These are phyloP conservation scores for Thalassiosira profunda DNA, from an alignment of 108 stramenopile genomes.

Conservation along the genomic window DNA sequence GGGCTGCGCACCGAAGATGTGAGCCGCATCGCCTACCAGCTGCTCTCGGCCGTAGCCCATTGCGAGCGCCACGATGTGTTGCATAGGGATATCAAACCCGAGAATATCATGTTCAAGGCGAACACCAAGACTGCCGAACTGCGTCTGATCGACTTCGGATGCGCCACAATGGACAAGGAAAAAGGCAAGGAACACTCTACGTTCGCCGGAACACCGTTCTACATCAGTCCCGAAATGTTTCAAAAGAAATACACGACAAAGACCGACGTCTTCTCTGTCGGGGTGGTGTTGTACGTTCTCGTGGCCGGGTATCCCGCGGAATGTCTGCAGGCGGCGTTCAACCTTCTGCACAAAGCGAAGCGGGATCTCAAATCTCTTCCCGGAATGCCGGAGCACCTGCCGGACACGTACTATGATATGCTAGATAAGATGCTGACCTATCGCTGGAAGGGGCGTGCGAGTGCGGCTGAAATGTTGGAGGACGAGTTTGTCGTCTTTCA, in stretches of 20 bases:
- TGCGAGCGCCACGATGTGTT: constrained; percentile 73
- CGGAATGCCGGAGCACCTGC: constrained; percentile 81
- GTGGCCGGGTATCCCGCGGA: constrained; percentile 88
- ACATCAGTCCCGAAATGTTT: constrained; percentile 88
- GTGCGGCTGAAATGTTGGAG: constrained; percentile 61
- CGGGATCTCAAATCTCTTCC: constrained; percentile 51
- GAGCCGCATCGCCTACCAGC: constrained; percentile 79
- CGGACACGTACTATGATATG: constrained; percentile 75
- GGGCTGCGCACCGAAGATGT: constrained; percentile 88
- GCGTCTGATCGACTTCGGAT: constrained; percentile 87
- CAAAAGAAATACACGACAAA: constrained; percentile 56
- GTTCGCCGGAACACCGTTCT: constrained; percentile 87
- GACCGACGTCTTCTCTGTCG: constrained; percentile 80
- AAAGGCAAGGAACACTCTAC: constrained; percentile 62
- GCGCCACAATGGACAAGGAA: constrained; percentile 59
- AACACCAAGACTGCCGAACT: constrained; percentile 55
- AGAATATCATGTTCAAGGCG: constrained; percentile 75
- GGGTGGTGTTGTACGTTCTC: constrained; percentile 78
- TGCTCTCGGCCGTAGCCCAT: constrained; percentile 76
- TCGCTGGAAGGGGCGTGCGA: constrained; percentile 61
- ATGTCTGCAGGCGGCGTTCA: constrained; percentile 75
- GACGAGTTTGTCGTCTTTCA: constrained; percentile 84
- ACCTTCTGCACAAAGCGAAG: constrained; percentile 56
- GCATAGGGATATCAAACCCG: constrained; percentile 72
- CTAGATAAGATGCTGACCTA: constrained; percentile 65